These are phyloP conservation scores for Lantana camara DNA, from an alignment of 257 asterid species.

Conservation along the genomic window DNA sequence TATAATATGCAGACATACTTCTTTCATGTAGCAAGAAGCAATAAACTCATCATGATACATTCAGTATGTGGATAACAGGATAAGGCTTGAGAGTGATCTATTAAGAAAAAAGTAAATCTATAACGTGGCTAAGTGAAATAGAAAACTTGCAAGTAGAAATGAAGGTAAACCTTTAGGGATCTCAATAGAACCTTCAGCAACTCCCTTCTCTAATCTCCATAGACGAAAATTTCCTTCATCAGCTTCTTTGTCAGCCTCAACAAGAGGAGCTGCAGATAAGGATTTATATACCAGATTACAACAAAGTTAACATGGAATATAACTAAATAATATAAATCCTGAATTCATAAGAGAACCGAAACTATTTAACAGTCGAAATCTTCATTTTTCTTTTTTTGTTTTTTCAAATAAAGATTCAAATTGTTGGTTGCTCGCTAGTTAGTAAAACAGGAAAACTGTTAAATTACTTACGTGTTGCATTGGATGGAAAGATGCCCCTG, in stretches of 20 bases:
- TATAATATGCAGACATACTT: too few relatives aligned
- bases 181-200: slow-evolving; percentile 91
- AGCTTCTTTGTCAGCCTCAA: slow-evolving; percentile 78
- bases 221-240: slow-evolving; percentile 72
- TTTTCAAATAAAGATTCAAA: neutral
- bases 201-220: slow-evolving; percentile 93
- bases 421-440: neutral
- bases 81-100: neutral
- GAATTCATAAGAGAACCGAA: neutral
- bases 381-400: neutral
- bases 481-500: slow-evolving; percentile 82
- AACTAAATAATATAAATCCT: slow-evolving; percentile 6
- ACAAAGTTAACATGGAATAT: neutral
- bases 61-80: too few relatives aligned
- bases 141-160: neutral
- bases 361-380: neutral
- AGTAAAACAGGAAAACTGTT: slow-evolving; percentile 6
- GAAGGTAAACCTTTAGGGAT: slow-evolving; percentile 69
- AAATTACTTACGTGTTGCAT: slow-evolving; percentile 54
- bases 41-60: too few relatives aligned
- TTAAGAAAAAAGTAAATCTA: neutral
- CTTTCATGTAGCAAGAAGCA: too few relatives aligned
- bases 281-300: slow-evolving; percentile 1
- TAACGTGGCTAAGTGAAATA: slow-evolving; percentile 2
- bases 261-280: slow-evolving; percentile 74